These are phyloP conservation scores for Sophora flavescens DNA, from an alignment of 306 rosid genomes.

Conservation along the genomic window DNA sequence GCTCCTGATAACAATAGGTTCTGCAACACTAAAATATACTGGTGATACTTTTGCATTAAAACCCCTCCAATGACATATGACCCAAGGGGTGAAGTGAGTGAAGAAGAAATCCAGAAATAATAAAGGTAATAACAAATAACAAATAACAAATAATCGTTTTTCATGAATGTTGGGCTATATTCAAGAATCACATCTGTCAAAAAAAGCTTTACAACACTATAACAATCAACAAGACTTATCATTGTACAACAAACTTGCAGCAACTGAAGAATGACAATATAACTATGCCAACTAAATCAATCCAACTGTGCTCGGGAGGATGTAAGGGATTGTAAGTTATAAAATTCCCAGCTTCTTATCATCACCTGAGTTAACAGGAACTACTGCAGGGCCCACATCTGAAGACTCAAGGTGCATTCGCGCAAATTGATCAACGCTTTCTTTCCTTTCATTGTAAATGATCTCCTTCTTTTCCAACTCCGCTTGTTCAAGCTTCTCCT, in stretches of 20 bases:
- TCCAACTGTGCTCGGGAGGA: conserved; percentile 28
- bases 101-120: conserved; percentile 9
- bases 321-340: conserved; percentile 39
- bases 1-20: background rate
- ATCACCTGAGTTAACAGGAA: conserved; percentile 65
- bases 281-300: conserved; percentile 32
- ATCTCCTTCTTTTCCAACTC: conserved; percentile 65
- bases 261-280: conserved; percentile 29
- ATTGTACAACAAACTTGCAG: conserved; percentile 14
- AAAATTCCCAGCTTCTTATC: conserved; percentile 51
- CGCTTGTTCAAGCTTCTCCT: conserved; percentile 78
- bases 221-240: conserved; percentile 39
- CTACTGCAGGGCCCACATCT: conserved; percentile 54
- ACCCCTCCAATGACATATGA: background rate
- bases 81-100: background rate
- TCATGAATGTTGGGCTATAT: conserved; percentile 36
- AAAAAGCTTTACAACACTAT: conserved; percentile 35
- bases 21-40: conserved; percentile 16
- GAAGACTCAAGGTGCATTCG: conserved; percentile 40
- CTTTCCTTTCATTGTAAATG: conserved; percentile 58
- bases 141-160: conserved; percentile 40
- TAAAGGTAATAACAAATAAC: conserved; percentile 21
- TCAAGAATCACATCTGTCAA: conserved; percentile 27
- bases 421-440: conserved; percentile 46
- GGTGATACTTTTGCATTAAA: conserved; percentile 4